phyloP scores from a whole-genome alignment of 2,329 filamentous ascomycete genomes.

The Trichoderma lentiforme region DNA sequence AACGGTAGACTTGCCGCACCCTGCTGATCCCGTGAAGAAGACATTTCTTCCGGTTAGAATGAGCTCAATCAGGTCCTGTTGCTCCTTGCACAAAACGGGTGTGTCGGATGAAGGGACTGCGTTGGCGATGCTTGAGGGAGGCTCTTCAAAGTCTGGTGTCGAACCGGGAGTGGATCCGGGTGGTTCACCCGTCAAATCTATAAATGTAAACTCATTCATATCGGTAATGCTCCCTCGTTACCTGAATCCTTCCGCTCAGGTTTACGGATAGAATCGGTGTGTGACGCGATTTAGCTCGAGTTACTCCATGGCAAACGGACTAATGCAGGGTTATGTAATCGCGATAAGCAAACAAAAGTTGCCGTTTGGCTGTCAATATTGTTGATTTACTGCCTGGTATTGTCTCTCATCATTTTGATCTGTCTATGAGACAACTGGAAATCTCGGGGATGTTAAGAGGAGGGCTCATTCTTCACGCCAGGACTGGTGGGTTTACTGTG shows the following conservation, averaged over 20 bases:
- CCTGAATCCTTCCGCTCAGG: neutral
- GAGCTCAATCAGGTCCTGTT: conserved; percentile 35
- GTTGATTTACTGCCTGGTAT: no score
- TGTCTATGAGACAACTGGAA: no score
- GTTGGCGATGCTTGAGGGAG: neutral
- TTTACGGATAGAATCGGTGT: neutral
- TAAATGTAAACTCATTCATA: neutral
- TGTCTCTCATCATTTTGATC: no score
- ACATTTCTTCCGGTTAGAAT: conserved; percentile 54
- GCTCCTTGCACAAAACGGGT: conserved; percentile 22
- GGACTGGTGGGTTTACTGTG: no score
- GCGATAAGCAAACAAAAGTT: no score
- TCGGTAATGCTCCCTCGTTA: neutral
- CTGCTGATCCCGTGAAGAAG: conserved; percentile 65
- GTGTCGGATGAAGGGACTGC: neutral
- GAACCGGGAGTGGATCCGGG: neutral
- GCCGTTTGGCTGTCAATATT: no score
- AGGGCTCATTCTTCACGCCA: no score
- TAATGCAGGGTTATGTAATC: no score
- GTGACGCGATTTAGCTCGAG: neutral
- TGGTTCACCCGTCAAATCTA: neutral
- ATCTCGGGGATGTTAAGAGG: no score
- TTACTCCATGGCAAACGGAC: no score
- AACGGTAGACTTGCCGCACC: conserved; percentile 35
- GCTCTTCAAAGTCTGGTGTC: neutral